Base-by-base conservation (phyloP, 345 rosid genomes). In the Populus ilicifolia region DNA sequence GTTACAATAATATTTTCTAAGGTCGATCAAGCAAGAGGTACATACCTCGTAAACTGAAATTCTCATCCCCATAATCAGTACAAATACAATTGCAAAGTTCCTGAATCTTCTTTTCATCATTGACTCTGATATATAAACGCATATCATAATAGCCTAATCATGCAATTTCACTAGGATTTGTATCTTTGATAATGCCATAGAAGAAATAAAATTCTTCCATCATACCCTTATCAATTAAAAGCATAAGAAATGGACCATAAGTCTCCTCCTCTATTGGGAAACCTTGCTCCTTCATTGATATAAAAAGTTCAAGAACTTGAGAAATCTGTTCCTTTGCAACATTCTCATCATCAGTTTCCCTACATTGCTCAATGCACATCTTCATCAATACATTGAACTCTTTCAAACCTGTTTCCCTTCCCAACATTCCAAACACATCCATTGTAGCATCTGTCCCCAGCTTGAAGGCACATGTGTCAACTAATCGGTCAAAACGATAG, bases 61-160 rank as follows among this genome's bases (percentile, higher is more conserved):
- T 77, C 25, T 70, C 82, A 68, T 75, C 80, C 63, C 59, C 82
- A 39, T 76, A 73, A 73, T 70, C 78, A 77, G 71, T 10, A 65
- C 76, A 80, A 71, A 87, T 81, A 52, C 43, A 69, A 68, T 72
- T 65, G 44, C 90, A 90, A 64, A 96, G 87, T 73, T 91, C 86
- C 56, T 61, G 85, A 79, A 96, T 85, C 86, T 86, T 92, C 82
- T 85, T 81, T 76, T 83, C 85, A 36, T 90, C 76, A 27, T 86
- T 74, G 64, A 79, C 85, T 79, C 85, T 84, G 69, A 87, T 78
- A 84, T 84, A 89, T 43, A 93, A 85, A 82, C 88, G 85, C 94
- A 96, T 93, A 87, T 96, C 97, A 78, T 93, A 93, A 86, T 89
- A 93, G 39, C 96, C 94, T 46, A 93, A 75, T 82, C 87, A 84